These are phyloP conservation scores for Thelonectria olida DNA, from an alignment of 2,329 filamentous ascomycete genomes.

Conservation along the genomic window DNA sequence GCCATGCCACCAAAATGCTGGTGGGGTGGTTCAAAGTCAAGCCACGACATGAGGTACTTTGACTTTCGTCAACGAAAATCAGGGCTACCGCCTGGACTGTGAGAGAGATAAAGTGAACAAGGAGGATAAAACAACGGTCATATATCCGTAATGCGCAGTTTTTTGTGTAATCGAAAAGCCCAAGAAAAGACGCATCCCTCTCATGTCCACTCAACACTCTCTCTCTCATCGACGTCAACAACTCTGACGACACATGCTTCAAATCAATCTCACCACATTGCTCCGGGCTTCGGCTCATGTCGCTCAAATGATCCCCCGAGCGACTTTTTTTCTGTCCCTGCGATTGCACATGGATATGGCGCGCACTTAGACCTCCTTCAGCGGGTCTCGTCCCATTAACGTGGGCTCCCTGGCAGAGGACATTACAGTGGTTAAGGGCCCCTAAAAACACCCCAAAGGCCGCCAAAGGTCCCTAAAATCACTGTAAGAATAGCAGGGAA, in stretches of 20 bases:
- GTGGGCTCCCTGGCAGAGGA: constrained; percentile 5
- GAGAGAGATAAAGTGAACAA: constrained; percentile 1
- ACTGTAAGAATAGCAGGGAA: constrained; percentile 17
- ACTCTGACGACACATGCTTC: constrained; percentile 15
- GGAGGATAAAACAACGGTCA: neutral
- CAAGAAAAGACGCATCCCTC: neutral
- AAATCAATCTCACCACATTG: constrained; percentile 7
- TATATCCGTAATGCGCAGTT: neutral
- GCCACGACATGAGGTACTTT: constrained; percentile 24
- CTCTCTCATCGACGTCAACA: constrained; percentile 10
- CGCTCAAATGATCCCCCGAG: constrained; percentile 27
- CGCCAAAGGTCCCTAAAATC: neutral
- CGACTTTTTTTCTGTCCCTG: constrained; percentile 20
- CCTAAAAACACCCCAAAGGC: neutral
- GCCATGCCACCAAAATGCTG: constrained; percentile 10
- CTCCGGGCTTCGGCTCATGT: constrained; percentile 23
- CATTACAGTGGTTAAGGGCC: constrained; percentile 6
- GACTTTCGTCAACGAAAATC: constrained; percentile 8
- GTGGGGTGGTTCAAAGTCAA: constrained; percentile 23
- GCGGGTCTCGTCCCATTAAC: constrained; percentile 9
- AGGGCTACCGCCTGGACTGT: neutral
- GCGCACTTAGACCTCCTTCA: constrained; percentile 7
- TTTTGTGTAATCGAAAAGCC: neutral
- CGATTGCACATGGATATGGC: constrained; percentile 1
- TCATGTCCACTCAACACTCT: constrained; percentile 4